Percentiles rank a stretch among this genome's conserved stretches.
Conservation (phyloP, 176 grass and related monocot species). For the Zea luxurians region DNA sequence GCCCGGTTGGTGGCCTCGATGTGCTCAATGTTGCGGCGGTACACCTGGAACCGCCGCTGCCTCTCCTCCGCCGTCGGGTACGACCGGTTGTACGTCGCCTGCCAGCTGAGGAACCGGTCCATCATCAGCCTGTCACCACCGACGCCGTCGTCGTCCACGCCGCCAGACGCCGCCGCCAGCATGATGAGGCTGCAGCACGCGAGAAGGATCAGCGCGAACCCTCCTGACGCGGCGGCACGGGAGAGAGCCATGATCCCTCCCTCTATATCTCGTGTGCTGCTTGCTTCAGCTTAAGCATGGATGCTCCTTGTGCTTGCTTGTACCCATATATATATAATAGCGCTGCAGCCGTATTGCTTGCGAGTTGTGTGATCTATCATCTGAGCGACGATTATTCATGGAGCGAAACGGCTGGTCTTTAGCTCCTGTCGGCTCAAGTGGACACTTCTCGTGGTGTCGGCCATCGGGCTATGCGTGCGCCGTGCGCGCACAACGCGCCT, state of each 20-base stretch:
- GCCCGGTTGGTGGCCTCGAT: constrained; percentile 42
- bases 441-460: background rate
- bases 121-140: constrained; percentile 30
- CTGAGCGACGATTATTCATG: background rate
- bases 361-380: background rate
- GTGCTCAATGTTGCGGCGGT: constrained; percentile 43
- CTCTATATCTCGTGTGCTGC: too few species aligned
- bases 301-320: background rate
- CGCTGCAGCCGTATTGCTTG: background rate
- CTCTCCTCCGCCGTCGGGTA: constrained; percentile 39
- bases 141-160: background rate
- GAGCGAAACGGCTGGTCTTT: constrained; percentile 2
- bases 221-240: background rate
- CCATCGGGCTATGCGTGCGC: background rate
- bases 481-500: too few species aligned
- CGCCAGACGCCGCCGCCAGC: background rate
- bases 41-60: constrained; percentile 49
- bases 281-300: background rate
- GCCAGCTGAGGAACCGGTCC: constrained; percentile 43
- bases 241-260: constrained; percentile 3
- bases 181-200: background rate
- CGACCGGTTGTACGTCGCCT: constrained; percentile 16
- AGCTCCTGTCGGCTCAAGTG: background rate
- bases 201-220: background rate
- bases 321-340: background rate